Conservation (phyloP, 2,329 filamentous ascomycete genomes). For the Aspergillus hiratsukae region DNA sequence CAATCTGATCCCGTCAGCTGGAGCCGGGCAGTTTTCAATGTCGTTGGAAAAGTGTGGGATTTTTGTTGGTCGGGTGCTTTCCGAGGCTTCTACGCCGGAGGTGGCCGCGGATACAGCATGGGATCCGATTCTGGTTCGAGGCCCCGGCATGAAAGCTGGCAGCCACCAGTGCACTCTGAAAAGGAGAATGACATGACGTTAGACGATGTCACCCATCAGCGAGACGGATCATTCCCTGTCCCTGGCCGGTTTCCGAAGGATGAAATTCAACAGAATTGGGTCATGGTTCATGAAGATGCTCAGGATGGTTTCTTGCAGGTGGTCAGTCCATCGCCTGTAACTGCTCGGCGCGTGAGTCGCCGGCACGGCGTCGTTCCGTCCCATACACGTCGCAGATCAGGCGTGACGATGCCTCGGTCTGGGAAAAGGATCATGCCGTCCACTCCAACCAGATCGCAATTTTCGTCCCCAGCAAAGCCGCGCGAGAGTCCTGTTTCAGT, state of each 20-base stretch:
- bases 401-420: slow-evolving; percentile 20
- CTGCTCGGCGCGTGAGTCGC: slow-evolving; percentile 21
- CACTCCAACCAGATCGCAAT: slow-evolving; percentile 20
- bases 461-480: slow-evolving; percentile 26
- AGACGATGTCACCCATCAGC: background rate
- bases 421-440: slow-evolving; percentile 20
- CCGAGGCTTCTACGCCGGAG: slow-evolving; percentile 80
- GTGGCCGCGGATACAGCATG: slow-evolving; percentile 66
- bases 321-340: slow-evolving; percentile 14
- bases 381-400: slow-evolving; percentile 21
- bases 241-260: slow-evolving; percentile 53
- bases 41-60: slow-evolving; percentile 68
- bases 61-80: slow-evolving; percentile 73
- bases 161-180: slow-evolving; percentile 24
- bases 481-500: slow-evolving; percentile 29
- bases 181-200: slow-evolving; percentile 23
- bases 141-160: slow-evolving; percentile 18
- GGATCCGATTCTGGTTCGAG: slow-evolving; percentile 21
- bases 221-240: slow-evolving; percentile 40
- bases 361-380: slow-evolving; percentile 17
- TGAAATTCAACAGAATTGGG: slow-evolving; percentile 63
- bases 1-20: slow-evolving; percentile 27
- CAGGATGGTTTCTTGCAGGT: slow-evolving; percentile 12
- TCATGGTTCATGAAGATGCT: slow-evolving; percentile 51
- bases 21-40: slow-evolving; percentile 39